Conservation (phyloP, 129 eudicot genomes). For the Chrysanthemum seticuspe region DNA sequence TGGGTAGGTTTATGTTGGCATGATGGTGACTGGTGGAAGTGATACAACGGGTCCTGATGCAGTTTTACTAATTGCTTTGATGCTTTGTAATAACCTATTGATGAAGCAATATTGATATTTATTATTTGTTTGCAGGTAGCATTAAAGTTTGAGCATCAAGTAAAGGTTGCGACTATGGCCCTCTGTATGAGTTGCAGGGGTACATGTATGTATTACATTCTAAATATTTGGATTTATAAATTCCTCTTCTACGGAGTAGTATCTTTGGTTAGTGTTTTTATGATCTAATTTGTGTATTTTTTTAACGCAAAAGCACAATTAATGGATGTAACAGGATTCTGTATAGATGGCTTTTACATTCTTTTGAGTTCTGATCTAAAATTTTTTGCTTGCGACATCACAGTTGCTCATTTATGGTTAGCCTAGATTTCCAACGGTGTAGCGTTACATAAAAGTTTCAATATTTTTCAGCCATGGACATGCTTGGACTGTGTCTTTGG, state of each 20-base stretch:
- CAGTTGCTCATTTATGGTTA: background rate
- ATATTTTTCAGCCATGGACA: slow-evolving; percentile 82
- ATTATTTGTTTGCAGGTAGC: too few species aligned
- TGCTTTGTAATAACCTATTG: slow-evolving; percentile 1
- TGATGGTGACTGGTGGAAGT: slow-evolving; percentile 75
- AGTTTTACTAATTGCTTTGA: slow-evolving; percentile 14
- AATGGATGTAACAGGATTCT: too few species aligned
- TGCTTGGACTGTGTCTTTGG: slow-evolving; percentile 97
- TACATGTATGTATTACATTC: too few species aligned
- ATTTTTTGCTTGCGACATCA: background rate
- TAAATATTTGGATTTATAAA: too few species aligned
- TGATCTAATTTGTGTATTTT: too few species aligned
- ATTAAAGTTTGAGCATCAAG: too few species aligned
- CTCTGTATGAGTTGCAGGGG: too few species aligned
- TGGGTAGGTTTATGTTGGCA: slow-evolving; percentile 98
- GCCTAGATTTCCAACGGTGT: slow-evolving; percentile 1
- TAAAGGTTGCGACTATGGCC: too few species aligned
- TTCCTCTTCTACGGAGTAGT: too few species aligned
- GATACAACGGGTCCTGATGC: slow-evolving; percentile 93
- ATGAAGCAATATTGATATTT: background rate
- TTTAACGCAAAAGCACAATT: too few species aligned
- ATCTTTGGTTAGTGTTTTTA: too few species aligned
- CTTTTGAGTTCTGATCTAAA: slow-evolving; percentile 56
- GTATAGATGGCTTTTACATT: slow-evolving; percentile 54
- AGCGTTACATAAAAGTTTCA: background rate